Evolutionary conservation across 1,139 yeast species (phyloP).

Genomic region (Geotrichum armillariae): DNA sequence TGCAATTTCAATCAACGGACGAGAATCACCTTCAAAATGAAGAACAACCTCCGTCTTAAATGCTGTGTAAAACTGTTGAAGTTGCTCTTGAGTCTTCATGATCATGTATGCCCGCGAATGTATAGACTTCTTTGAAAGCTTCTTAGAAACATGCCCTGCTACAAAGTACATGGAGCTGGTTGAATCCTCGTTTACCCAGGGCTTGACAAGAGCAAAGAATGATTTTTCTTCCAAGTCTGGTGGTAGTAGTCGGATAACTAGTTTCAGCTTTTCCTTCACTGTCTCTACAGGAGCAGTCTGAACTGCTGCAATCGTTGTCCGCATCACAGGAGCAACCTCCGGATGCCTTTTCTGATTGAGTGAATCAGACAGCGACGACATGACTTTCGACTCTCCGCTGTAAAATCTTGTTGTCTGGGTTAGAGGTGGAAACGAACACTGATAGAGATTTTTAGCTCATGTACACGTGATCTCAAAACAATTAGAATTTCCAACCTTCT

Average conservation of each 20-base stretch:
- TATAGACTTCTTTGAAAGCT: constrained; percentile 25
- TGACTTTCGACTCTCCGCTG: not conserved
- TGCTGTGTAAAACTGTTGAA: constrained; percentile 25
- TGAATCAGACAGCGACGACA: constrained; percentile 2
- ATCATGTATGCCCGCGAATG: constrained; percentile 28
- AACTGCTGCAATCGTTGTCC: not conserved
- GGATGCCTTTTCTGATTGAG: constrained; percentile 2
- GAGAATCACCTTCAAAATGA: constrained; percentile 16
- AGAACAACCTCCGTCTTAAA: constrained; percentile 22
- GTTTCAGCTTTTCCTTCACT: constrained; percentile 26
- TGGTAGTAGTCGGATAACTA: constrained; percentile 44
- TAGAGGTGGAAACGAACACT: not conserved
- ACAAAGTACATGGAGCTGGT: constrained; percentile 39
- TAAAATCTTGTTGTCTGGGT: no score
- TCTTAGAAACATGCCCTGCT: constrained; percentile 37
- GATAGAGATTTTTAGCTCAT: not conserved
- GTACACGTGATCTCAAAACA: constrained; percentile 3
- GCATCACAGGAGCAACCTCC: not conserved
- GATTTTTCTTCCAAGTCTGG: constrained; percentile 38
- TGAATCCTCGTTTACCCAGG: constrained; percentile 25
- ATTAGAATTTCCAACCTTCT: no score
- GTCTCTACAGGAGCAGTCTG: not conserved
- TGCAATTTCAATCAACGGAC: constrained; percentile 29
- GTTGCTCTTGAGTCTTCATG: constrained; percentile 21
- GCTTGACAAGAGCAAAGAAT: constrained; percentile 32